phyloP scores from a whole-genome alignment of 2,329 filamentous ascomycete genomes.

The Ampelomyces quisqualis region DNA sequence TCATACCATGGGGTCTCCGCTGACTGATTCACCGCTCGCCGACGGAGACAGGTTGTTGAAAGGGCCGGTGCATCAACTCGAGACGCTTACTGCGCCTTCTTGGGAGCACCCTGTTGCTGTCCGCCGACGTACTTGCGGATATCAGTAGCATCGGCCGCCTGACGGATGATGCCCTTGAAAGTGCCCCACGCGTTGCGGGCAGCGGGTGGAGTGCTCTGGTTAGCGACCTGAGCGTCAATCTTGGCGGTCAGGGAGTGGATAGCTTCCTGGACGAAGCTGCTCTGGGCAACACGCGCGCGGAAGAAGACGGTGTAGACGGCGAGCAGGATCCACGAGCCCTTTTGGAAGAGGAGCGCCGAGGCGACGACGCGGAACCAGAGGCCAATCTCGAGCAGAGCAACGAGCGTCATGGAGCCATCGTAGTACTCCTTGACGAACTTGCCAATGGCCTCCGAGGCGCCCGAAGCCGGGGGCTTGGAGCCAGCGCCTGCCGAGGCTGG shows the following conservation, averaged over 20 bases:
- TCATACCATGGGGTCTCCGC: constrained; percentile 18
- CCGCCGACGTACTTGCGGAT: constrained; percentile 69
- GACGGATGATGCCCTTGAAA: constrained; percentile 70
- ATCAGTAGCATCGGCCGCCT: constrained; percentile 79
- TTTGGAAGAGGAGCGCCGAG: constrained; percentile 82
- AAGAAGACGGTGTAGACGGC: constrained; percentile 87
- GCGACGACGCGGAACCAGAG: constrained; percentile 82
- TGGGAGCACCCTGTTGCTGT: constrained; percentile 55
- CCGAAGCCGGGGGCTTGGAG: constrained; percentile 60
- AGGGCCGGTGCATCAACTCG: constrained; percentile 3
- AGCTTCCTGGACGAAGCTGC: constrained; percentile 84
- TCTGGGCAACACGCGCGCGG: constrained; percentile 85
- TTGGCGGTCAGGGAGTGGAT: constrained; percentile 71
- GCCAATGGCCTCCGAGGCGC: constrained; percentile 79
- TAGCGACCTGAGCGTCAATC: constrained; percentile 77
- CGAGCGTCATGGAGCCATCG: constrained; percentile 90
- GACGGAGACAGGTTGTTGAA: constrained; percentile 18
- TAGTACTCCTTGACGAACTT: constrained; percentile 98
- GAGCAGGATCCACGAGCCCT: constrained; percentile 86
- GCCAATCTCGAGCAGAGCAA: constrained; percentile 81
- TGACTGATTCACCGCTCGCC: constrained; percentile 12
- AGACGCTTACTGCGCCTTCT: constrained; percentile 59
- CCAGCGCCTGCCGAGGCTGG: constrained; percentile 51
- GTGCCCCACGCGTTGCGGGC: constrained; percentile 78
- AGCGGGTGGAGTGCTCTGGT: constrained; percentile 81